Evolutionary conservation across 2,329 filamentous ascomycete genomes (phyloP).

Genomic region (Phaeoacremonium minimum): DNA sequence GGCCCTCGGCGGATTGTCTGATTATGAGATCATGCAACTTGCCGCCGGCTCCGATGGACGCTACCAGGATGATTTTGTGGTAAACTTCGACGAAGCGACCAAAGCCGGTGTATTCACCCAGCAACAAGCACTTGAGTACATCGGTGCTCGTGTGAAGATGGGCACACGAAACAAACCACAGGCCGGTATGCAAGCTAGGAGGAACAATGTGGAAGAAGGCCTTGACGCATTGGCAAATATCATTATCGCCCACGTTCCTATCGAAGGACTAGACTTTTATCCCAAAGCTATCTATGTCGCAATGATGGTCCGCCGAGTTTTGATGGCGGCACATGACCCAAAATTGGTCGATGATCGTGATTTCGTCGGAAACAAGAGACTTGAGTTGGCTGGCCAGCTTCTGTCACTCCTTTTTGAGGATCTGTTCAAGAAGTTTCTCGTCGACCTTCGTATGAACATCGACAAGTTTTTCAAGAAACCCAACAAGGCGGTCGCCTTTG

Average conservation of each 20-base stretch:
- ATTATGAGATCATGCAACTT: constrained; percentile 90
- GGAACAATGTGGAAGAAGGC: constrained; percentile 86
- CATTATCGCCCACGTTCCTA: constrained; percentile 90
- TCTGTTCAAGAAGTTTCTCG: constrained; percentile 92
- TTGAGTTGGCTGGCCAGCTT: constrained; percentile 92
- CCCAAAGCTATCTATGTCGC: constrained; percentile 97
- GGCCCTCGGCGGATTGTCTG: constrained; percentile 87
- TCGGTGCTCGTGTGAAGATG: constrained; percentile 84
- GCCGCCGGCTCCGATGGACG: constrained; percentile 81
- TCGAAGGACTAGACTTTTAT: constrained; percentile 87
- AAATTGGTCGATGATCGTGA: constrained; percentile 93
- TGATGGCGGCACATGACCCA: constrained; percentile 89
- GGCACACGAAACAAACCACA: constrained; percentile 60
- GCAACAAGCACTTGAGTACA: constrained; percentile 90
- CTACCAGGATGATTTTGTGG: constrained; percentile 91
- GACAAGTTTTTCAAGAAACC: constrained; percentile 95
- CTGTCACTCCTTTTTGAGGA: constrained; percentile 94
- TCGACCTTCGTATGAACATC: constrained; percentile 85
- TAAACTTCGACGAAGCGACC: constrained; percentile 91
- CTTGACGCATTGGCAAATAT: constrained; percentile 89
- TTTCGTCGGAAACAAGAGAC: constrained; percentile 95
- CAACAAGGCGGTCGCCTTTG: constrained; percentile 81
- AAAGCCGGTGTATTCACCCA: constrained; percentile 85
- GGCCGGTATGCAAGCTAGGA: constrained; percentile 51
- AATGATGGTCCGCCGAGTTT: constrained; percentile 92